phyloP scores from a whole-genome alignment of 768 basidiomycete genomes.

The Termitomyces sp. region DNA sequence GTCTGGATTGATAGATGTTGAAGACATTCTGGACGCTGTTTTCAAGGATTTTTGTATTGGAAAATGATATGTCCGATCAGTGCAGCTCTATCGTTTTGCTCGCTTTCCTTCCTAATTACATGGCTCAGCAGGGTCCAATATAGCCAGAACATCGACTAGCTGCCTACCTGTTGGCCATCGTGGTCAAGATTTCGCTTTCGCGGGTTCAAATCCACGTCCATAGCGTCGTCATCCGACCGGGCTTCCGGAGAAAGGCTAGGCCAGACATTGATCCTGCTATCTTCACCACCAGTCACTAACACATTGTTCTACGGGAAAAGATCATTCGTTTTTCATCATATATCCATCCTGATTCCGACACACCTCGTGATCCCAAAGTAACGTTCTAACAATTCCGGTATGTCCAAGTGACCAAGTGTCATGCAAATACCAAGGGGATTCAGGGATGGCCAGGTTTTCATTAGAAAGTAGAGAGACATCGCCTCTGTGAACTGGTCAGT shows the following conservation, averaged over 20 bases:
- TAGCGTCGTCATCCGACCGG: slow-evolving; percentile 11
- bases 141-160: not conserved
- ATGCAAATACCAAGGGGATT: slow-evolving; percentile 43
- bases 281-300: slow-evolving; percentile 47
- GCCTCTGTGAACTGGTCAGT: slow-evolving; percentile 33
- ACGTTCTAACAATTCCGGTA: slow-evolving; percentile 48
- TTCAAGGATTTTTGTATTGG: slow-evolving; percentile 90
- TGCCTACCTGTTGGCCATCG: slow-evolving; percentile 19
- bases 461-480: slow-evolving; percentile 52
- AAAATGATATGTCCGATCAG: slow-evolving; percentile 30
- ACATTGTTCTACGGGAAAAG: slow-evolving; percentile 26
- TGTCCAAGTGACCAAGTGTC: slow-evolving; percentile 54
- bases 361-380: slow-evolving; percentile 54
- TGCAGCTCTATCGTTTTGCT: slow-evolving; percentile 7
- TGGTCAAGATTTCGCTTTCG: slow-evolving; percentile 18
- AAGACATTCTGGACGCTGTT: slow-evolving; percentile 78
- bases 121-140: not conserved
- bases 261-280: slow-evolving; percentile 42
- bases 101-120: slow-evolving; percentile 14
- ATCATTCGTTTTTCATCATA: not conserved
- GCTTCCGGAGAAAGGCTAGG: slow-evolving; percentile 11
- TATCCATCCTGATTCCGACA: not conserved
- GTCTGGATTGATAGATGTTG: slow-evolving; percentile 75
- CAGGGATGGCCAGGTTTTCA: slow-evolving; percentile 28
- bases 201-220: slow-evolving; percentile 22